phyloP scores from a whole-genome alignment of 179 eudicot genomes.

The Gypsophila paniculata region DNA sequence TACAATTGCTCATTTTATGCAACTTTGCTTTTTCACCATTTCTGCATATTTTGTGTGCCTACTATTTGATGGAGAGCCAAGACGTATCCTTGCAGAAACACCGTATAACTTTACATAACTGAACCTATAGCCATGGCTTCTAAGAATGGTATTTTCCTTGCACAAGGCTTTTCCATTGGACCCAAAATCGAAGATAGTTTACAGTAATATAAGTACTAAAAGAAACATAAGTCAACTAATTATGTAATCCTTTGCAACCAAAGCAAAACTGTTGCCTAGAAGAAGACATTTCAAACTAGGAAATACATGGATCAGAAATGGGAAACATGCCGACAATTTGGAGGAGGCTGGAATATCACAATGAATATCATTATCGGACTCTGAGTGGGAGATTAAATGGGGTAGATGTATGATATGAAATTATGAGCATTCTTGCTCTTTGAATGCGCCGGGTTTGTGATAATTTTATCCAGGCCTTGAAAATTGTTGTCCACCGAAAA shows the following conservation, averaged over 20 bases:
- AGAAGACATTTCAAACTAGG: background rate
- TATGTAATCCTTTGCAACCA: background rate
- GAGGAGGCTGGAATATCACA: background rate
- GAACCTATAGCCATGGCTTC: background rate
- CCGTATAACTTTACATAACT: background rate
- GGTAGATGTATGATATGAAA: constrained; percentile 1
- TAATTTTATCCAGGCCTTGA: background rate
- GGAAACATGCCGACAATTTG: background rate
- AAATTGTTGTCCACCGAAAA: background rate
- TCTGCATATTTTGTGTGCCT: background rate
- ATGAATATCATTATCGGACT: background rate
- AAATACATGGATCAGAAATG: background rate
- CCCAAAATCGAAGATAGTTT: constrained; percentile 5
- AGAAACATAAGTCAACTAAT: background rate
- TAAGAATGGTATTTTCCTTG: background rate
- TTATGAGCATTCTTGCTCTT: background rate
- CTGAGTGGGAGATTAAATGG: too few relatives aligned
- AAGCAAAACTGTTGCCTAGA: background rate
- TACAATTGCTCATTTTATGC: constrained; percentile 27
- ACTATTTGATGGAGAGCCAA: background rate
- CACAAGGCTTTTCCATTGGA: constrained; percentile 1
- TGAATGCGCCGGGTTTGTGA: background rate
- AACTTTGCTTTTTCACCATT: constrained; percentile 6
- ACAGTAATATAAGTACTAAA: background rate
- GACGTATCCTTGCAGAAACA: background rate